Conservation (phyloP, 306 rosid genomes). For the Rosa multiflora region DNA sequence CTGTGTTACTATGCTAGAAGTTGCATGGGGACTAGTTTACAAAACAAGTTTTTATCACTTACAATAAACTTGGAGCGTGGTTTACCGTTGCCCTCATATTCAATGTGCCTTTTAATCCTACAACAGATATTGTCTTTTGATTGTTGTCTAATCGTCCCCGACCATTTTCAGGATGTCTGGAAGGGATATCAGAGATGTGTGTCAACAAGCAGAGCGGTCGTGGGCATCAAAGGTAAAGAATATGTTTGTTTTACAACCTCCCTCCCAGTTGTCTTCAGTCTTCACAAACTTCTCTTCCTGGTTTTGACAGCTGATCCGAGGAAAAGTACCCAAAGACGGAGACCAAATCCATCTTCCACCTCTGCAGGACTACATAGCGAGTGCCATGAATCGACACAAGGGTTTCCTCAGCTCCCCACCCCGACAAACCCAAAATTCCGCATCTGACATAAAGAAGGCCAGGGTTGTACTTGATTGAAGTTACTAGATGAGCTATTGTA, state of each 20-base stretch:
- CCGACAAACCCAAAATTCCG: conserved; percentile 6
- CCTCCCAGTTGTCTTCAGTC: neutral
- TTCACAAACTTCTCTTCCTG: conserved; percentile 2
- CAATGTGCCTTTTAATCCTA: neutral
- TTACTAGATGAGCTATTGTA: conserved; percentile 6
- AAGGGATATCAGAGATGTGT: conserved; percentile 86
- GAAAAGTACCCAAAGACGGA: conserved; percentile 37
- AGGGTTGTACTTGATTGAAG: conserved; percentile 25
- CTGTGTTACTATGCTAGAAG: too few species aligned
- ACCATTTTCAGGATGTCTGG: conserved; percentile 79
- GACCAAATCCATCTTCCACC: conserved; percentile 41
- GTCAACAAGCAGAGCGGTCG: conserved; percentile 90
- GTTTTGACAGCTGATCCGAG: conserved; percentile 62
- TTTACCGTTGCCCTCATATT: neutral
- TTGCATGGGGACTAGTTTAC: too few species aligned
- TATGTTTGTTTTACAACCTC: neutral
- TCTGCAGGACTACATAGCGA: conserved; percentile 38
- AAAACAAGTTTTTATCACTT: too few species aligned
- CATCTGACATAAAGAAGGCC: conserved; percentile 18
- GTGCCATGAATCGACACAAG: conserved; percentile 37
- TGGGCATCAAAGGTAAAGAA: conserved; percentile 87
- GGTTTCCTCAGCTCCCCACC: conserved; percentile 27
- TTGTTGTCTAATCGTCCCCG: conserved; percentile 5
- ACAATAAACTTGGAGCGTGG: neutral
- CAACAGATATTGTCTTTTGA: neutral